Conservation (phyloP, 768 basidiomycete genomes). For the Suillus subaureus region DNA sequence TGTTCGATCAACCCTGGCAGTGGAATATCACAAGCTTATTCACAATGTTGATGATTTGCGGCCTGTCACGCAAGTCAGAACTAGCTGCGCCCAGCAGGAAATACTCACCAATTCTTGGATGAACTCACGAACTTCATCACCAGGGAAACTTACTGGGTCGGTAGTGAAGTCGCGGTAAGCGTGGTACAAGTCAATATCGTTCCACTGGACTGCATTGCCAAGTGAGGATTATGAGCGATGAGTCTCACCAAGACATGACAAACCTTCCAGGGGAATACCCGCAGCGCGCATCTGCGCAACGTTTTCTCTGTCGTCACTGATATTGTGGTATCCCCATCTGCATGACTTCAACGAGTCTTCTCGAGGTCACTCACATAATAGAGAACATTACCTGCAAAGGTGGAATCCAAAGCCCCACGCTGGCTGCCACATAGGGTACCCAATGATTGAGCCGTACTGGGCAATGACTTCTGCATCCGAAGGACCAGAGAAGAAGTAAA, state of each 20-base stretch:
- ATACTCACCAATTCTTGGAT: constrained; percentile 56
- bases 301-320: constrained; percentile 62
- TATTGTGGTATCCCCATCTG: constrained; percentile 51
- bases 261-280: constrained; percentile 74
- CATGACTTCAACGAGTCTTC: not conserved
- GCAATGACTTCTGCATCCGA: constrained; percentile 57
- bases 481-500: constrained; percentile 74
- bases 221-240: constrained; percentile 10
- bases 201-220: constrained; percentile 64
- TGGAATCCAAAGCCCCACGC: constrained; percentile 82
- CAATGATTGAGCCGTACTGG: constrained; percentile 70
- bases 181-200: constrained; percentile 75
- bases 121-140: constrained; percentile 52
- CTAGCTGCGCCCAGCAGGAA: constrained; percentile 19
- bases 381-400: constrained; percentile 52
- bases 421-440: constrained; percentile 71
- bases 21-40: constrained; percentile 61
- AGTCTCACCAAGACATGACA: constrained; percentile 10
- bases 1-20: constrained; percentile 57
- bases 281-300: constrained; percentile 64
- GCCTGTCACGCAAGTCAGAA: constrained; percentile 19
- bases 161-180: constrained; percentile 68
- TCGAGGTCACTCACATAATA: constrained; percentile 1
- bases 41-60: constrained; percentile 34
- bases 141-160: constrained; percentile 65